Percentiles rank a stretch among this genome's conserved stretches.
Conservation (phyloP, 2,329 filamentous ascomycete genomes). For the Botryotinia convoluta region DNA sequence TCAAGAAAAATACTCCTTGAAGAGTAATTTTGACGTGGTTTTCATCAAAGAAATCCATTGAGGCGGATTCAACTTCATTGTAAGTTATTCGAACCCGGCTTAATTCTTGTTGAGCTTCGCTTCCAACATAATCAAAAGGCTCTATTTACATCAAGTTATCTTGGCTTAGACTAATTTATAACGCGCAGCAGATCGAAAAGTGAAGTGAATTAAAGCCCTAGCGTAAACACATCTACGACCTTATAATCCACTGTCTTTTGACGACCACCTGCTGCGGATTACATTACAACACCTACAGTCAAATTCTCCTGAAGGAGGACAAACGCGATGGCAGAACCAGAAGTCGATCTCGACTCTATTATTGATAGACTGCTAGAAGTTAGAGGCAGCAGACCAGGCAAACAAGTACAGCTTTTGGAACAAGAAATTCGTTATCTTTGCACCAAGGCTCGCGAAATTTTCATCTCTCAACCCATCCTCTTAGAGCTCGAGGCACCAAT, state of each 20-base stretch:
- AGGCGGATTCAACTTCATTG: conserved; percentile 19
- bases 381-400: conserved; percentile 93
- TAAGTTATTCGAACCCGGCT: conserved; percentile 9
- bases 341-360: conserved; percentile 98
- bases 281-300: conserved; percentile 33
- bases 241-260: conserved; percentile 6
- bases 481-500: conserved; percentile 97
- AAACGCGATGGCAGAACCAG: conserved; percentile 70
- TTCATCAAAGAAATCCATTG: conserved; percentile 10
- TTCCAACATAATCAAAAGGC: not conserved
- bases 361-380: conserved; percentile 98
- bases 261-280: conserved; percentile 32
- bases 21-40: not conserved
- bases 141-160: not conserved
- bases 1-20: not conserved
- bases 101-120: conserved; percentile 17
- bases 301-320: conserved; percentile 37
- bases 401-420: conserved; percentile 96
- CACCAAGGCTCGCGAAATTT: conserved; percentile 98
- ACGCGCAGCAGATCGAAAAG: conserved; percentile 11
- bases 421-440: conserved; percentile 95
- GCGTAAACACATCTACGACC: conserved; percentile 5
- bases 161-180: conserved; percentile 5
- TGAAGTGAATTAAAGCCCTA: conserved; percentile 19
- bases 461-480: conserved; percentile 98